These are phyloP conservation scores for Xylariaceae sp. DNA, from an alignment of 2,329 filamentous ascomycete genomes.

Conservation along the genomic window DNA sequence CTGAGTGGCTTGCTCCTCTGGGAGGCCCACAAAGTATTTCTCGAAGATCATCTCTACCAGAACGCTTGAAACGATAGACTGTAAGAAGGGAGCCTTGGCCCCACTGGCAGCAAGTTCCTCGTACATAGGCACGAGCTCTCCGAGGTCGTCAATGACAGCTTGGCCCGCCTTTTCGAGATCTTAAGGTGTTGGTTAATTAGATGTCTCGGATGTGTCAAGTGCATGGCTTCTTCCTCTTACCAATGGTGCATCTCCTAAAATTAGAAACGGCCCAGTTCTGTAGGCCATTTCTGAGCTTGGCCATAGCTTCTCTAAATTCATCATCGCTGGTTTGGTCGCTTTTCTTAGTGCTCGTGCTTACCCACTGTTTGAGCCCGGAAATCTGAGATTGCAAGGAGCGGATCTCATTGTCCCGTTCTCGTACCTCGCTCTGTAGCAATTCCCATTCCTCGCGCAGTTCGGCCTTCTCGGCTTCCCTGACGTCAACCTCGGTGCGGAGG, in stretches of 20 bases:
- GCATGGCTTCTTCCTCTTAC: constrained; percentile 36
- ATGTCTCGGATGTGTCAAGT: background rate
- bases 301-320: constrained; percentile 59
- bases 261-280: constrained; percentile 73
- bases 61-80: constrained; percentile 57
- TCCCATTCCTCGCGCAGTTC: constrained; percentile 50
- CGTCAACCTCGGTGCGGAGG: constrained; percentile 46
- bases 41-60: constrained; percentile 60
- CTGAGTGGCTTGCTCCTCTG: constrained; percentile 48
- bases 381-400: constrained; percentile 55
- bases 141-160: constrained; percentile 35
- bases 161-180: constrained; percentile 43
- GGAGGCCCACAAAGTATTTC: constrained; percentile 60
- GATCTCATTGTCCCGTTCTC: constrained; percentile 54
- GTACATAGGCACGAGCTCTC: constrained; percentile 52
- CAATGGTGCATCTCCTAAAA: constrained; percentile 60
- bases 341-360: constrained; percentile 61
- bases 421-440: constrained; percentile 42
- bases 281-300: constrained; percentile 59
- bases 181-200: too few relatives aligned
- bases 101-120: constrained; percentile 47
- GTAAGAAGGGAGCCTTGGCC: constrained; percentile 58
- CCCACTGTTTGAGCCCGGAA: constrained; percentile 65
- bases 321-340: constrained; percentile 63
- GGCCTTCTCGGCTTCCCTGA: constrained; percentile 43